Conservation (phyloP, 2,329 filamentous ascomycete genomes). For the Elsinoe ampelina region DNA sequence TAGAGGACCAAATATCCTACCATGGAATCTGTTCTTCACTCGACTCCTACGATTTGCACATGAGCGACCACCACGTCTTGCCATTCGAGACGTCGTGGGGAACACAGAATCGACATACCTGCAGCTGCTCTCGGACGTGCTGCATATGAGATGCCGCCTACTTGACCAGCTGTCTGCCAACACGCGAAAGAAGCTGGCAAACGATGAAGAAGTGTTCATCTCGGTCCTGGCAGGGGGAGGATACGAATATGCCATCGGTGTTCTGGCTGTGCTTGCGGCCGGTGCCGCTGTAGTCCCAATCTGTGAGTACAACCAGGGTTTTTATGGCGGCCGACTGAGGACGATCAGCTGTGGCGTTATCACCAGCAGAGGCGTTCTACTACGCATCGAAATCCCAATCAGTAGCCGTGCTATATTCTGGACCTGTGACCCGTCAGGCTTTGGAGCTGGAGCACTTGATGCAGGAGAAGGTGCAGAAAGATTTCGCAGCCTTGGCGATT, state of each 20-base stretch:
- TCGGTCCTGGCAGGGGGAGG: constrained; percentile 38
- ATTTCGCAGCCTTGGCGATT: constrained; percentile 32
- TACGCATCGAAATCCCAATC: constrained; percentile 34
- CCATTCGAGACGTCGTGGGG: constrained; percentile 33
- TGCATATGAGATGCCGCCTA: constrained; percentile 34
- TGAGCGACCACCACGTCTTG: constrained; percentile 27
- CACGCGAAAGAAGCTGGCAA: constrained; percentile 24
- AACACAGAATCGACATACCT: constrained; percentile 31
- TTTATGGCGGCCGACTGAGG: neutral
- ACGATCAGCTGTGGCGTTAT: constrained; percentile 27
- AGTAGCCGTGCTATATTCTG: constrained; percentile 32
- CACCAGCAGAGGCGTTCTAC: constrained; percentile 37
- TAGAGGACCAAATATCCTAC: constrained; percentile 22
- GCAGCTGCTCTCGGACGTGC: constrained; percentile 37
- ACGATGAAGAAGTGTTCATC: constrained; percentile 35
- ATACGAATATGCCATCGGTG: constrained; percentile 41
- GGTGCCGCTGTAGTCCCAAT: constrained; percentile 41
- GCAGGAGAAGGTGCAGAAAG: constrained; percentile 19
- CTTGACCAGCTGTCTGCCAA: constrained; percentile 23
- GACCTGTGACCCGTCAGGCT: constrained; percentile 25
- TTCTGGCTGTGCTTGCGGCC: constrained; percentile 38
- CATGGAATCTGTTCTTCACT: constrained; percentile 30
- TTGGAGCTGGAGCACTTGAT: constrained; percentile 24
- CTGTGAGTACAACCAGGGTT: constrained; percentile 14
- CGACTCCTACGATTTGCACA: constrained; percentile 33